Evolutionary conservation across 2,329 filamentous ascomycete genomes (phyloP), one percentile per base, ranked within the genome.

Genomic region (Neurospora sp.): DNA sequence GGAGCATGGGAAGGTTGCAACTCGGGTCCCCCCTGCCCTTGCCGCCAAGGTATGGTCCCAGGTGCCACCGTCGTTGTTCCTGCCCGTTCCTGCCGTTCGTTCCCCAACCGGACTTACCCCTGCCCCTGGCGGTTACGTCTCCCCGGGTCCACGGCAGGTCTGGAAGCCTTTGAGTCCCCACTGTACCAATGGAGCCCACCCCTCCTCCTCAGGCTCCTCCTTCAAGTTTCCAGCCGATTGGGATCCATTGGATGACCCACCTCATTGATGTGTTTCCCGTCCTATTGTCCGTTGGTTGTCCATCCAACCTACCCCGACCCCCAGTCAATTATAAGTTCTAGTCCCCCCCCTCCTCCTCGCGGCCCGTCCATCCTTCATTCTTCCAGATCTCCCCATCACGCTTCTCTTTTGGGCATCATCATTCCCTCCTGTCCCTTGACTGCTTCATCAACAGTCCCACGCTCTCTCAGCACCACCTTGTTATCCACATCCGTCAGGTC

Each of bases 351-450:
- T 33, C 28, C 46, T 36, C 28, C 52, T 62, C 28, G 52, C 52
- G 52, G 52, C 52, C 52, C 15, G 23, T n/a, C 15, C 52, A 62
- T 62, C 52, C 15, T 36, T 33, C 52, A 10, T 36, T 17, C 52
- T 36, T 62, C 52, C 28, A 17, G 52, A 62, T 62, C 23, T 62
- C 23, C 52, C 28, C 46, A 52, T 52, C 19, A 52, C 46, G 46
- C 42, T 73, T 72, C 40, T 68, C 66, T 70, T 72, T 68, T 67
- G 58, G 71, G 66, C 52, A 13, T 58, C 67, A 66, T 66, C 39
- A 42, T 68, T 66, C 46, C 67, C 52, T 62, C 52, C 23, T 33
- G 13, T 67, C 67, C 68, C 70, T 40, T 71, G 67, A 68, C 66
- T 67, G 66, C 68, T 38, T 38, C 69, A 70, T 68, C 40, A 62